Percentiles rank a stretch among this genome's conserved stretches.
Conservation (phyloP, 192 early-diverging fungal species). For the Pilaira anomala region DNA sequence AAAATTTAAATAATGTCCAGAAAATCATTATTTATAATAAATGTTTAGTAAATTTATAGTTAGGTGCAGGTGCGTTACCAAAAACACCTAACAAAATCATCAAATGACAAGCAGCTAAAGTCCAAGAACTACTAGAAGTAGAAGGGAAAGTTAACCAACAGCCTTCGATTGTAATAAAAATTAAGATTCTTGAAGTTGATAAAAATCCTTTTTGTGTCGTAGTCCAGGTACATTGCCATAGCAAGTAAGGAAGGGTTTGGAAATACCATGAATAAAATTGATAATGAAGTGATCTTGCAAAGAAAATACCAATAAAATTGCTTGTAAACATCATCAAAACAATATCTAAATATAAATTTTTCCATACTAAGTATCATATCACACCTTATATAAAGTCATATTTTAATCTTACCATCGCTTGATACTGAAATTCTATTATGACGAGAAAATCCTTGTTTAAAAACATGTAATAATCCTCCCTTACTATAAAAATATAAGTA, state of each 20-base stretch:
- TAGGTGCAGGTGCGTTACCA: slow-evolving; percentile 6
- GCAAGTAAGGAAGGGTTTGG: slow-evolving; percentile 77
- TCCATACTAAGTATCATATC: not conserved
- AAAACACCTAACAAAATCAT: slow-evolving; percentile 22
- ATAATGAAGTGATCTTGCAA: slow-evolving; percentile 89
- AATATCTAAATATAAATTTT: slow-evolving; percentile 45
- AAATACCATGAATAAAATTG: slow-evolving; percentile 98
- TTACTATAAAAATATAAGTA: slow-evolving; percentile 16
- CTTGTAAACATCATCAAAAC: slow-evolving; percentile 70
- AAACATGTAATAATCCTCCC: slow-evolving; percentile 31
- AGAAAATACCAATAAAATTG: slow-evolving; percentile 89
- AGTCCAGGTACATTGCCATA: slow-evolving; percentile 53
- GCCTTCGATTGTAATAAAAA: slow-evolving; percentile 36
- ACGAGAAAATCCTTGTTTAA: slow-evolving; percentile 24
- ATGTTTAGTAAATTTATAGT: slow-evolving; percentile 4
- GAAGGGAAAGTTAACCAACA: slow-evolving; percentile 41
- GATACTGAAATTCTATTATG: slow-evolving; percentile 10
- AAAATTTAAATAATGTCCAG: no score
- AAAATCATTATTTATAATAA: no score
- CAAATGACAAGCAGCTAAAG: slow-evolving; percentile 31
- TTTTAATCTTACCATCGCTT: slow-evolving; percentile 35
- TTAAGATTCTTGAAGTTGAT: slow-evolving; percentile 11
- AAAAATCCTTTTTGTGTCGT: not conserved
- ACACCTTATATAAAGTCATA: no score
- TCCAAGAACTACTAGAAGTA: slow-evolving; percentile 28